phyloP scores from a whole-genome alignment of 306 rosid species.

The Albizia julibrissin region DNA sequence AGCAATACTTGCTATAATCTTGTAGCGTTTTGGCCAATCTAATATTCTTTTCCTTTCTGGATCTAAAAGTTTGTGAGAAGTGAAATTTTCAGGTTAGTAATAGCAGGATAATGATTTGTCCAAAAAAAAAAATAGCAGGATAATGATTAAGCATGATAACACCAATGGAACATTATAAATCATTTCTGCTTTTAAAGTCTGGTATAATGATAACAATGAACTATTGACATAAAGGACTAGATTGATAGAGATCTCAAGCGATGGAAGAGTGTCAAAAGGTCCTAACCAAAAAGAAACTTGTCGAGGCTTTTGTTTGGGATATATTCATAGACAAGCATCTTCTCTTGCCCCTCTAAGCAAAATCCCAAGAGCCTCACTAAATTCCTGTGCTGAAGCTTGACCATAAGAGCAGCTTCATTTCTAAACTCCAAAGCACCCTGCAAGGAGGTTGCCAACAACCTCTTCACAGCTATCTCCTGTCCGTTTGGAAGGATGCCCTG shows the following conservation, averaged over 20 bases:
- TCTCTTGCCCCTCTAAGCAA: conserved; percentile 58
- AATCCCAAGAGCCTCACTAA: conserved; percentile 59
- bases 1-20: conserved; percentile 58
- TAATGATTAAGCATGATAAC: background rate
- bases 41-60: conserved; percentile 36
- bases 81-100: conserved; percentile 8
- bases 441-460: conserved; percentile 52
- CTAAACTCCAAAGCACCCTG: conserved; percentile 62
- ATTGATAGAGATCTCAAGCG: background rate
- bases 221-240: background rate
- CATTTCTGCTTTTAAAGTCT: background rate
- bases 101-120: background rate
- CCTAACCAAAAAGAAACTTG: conserved; percentile 44
- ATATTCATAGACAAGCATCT: conserved; percentile 57
- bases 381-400: conserved; percentile 62
- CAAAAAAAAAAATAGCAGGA: background rate
- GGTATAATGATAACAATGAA: background rate
- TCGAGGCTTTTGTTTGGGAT: conserved; percentile 57
- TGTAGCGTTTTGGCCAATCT: conserved; percentile 55
- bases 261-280: background rate
- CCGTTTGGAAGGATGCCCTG: conserved; percentile 50
- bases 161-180: background rate
- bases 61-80: conserved; percentile 39
- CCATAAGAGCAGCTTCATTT: conserved; percentile 55
- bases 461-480: conserved; percentile 57